A percentile compares a stretch with the other conserved stretches of the same genome.
Evolutionary conservation across 2,329 filamentous ascomycete species (phyloP).

Genomic region (Calonectria pseudoturangicola): DNA sequence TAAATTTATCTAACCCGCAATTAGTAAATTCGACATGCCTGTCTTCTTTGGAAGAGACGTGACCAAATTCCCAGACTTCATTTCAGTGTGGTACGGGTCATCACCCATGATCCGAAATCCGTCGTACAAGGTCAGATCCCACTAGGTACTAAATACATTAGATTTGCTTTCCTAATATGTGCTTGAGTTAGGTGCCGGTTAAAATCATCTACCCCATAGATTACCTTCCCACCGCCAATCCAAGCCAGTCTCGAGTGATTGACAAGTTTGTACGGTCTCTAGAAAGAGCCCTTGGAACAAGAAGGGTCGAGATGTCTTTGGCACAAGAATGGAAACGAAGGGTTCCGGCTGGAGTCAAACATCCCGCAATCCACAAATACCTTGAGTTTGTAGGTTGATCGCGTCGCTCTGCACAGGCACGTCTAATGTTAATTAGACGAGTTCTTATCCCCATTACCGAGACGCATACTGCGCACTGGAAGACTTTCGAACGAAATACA

Average conservation of each 20-base stretch:
- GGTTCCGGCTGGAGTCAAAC: background rate
- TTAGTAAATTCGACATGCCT: background rate
- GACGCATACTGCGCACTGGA: background rate
- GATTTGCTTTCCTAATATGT: no score
- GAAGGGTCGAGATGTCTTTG: background rate
- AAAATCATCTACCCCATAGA: background rate
- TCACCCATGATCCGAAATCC: conserved; percentile 5
- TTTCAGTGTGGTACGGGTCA: background rate
- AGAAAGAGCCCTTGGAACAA: background rate
- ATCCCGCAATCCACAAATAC: background rate
- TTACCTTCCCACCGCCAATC: background rate
- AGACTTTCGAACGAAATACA: background rate
- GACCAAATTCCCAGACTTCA: background rate
- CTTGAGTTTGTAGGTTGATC: background rate
- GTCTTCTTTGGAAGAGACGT: background rate
- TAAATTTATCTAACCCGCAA: background rate
- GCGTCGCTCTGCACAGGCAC: no score
- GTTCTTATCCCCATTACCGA: background rate
- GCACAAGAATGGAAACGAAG: background rate
- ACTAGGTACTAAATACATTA: no score
- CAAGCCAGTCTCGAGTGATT: background rate
- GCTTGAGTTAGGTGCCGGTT: background rate
- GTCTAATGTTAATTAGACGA: background rate
- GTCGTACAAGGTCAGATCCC: background rate
- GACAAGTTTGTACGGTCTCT: background rate